These are phyloP conservation scores for Solanum chilense DNA, from an alignment of 257 asterid species.

Conservation along the genomic window DNA sequence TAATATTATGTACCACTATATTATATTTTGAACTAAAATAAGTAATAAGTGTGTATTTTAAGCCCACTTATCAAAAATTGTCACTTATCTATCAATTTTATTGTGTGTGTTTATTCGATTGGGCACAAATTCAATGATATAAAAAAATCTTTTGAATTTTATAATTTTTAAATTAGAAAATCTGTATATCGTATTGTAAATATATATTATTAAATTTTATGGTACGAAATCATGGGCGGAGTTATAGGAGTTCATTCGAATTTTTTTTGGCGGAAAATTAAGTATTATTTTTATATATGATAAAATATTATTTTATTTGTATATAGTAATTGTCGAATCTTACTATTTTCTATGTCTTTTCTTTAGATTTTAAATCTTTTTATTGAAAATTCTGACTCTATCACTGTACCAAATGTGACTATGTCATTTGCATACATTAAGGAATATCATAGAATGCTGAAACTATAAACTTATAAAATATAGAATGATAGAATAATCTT, in stretches of 20 bases:
- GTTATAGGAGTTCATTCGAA: too few relatives aligned
- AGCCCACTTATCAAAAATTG: not conserved
- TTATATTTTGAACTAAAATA: too few relatives aligned
- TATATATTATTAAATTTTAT: too few relatives aligned
- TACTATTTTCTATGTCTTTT: too few relatives aligned
- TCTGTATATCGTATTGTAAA: not conserved
- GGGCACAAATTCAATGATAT: not conserved
- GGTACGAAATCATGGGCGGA: too few relatives aligned
- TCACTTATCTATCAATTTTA: not conserved
- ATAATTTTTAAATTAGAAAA: not conserved
- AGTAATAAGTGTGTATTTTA: not conserved
- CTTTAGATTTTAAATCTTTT: too few relatives aligned
- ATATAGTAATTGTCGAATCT: too few relatives aligned
- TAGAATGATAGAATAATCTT: not conserved
- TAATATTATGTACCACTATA: not conserved
- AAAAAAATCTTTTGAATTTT: not conserved
- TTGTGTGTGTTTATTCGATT: not conserved
- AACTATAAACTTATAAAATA: not conserved
- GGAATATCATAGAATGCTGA: not conserved
- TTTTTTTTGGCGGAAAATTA: too few relatives aligned
- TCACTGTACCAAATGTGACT: not conserved
- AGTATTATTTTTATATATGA: too few relatives aligned
- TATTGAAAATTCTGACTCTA: too few relatives aligned
- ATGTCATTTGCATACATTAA: not conserved
- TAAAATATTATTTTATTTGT: too few relatives aligned